Percentiles rank a stretch among this genome's conserved stretches.
Conservation (phyloP, 495 filamentous ascomycete genomes). For the Trichoderma reesei region DNA sequence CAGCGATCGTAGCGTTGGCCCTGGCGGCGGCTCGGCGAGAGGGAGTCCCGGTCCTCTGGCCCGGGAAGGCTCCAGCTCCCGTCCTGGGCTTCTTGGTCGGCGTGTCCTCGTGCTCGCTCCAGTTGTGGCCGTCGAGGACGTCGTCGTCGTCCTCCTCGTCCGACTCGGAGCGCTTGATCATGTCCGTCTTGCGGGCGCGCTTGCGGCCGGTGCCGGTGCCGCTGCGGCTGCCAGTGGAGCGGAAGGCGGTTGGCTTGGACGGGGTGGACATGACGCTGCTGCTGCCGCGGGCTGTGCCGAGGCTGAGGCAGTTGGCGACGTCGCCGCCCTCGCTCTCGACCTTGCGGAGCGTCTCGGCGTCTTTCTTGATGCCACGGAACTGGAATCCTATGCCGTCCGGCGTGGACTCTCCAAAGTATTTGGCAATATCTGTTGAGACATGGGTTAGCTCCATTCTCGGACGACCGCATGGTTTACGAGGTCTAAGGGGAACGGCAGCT, state of each 20-base stretch:
- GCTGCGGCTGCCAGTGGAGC: not conserved
- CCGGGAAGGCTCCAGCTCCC: not conserved
- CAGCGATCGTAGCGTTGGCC: conserved; percentile 11
- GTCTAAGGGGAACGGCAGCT: too few species aligned
- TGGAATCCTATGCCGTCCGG: conserved; percentile 35
- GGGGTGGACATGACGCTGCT: conserved; percentile 12
- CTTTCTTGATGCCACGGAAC: conserved; percentile 35
- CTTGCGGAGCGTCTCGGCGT: conserved; percentile 25
- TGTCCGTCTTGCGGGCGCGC: not conserved
- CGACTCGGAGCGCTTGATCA: conserved; percentile 12
- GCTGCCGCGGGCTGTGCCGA: conserved; percentile 8
- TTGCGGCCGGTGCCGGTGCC: conserved; percentile 2
- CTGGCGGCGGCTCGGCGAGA: not conserved
- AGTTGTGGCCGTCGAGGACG: conserved; percentile 16
- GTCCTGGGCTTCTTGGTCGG: conserved; percentile 12
- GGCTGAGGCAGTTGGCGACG: conserved; percentile 15
- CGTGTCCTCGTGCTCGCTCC: conserved; percentile 17
- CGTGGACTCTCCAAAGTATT: conserved; percentile 34
- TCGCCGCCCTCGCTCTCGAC: conserved; percentile 24
- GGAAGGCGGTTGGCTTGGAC: not conserved
- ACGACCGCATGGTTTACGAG: not conserved
- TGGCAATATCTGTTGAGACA: conserved; percentile 29
- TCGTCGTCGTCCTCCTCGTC: conserved; percentile 19
- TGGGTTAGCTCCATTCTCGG: not conserved
- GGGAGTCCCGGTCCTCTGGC: conserved; percentile 10